Conservation (phyloP, 2,329 filamentous ascomycete species). For the Talaromyces sp. region DNA sequence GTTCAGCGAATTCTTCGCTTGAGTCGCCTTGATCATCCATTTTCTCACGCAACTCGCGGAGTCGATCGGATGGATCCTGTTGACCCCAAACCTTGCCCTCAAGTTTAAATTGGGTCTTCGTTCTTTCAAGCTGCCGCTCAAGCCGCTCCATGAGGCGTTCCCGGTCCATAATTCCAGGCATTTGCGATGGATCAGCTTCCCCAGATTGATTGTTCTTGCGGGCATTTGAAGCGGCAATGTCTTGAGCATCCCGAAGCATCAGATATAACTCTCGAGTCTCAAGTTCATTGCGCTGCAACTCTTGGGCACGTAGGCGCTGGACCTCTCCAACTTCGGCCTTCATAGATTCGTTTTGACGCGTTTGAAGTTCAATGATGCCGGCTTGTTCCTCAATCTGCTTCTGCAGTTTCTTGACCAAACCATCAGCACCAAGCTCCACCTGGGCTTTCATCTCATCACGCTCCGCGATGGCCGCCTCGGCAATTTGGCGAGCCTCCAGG, state of each 20-base stretch:
- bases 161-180: constrained; percentile 91
- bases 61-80: constrained; percentile 83
- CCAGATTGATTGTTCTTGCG: constrained; percentile 50
- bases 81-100: constrained; percentile 92
- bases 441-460: constrained; percentile 90
- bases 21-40: constrained; percentile 74
- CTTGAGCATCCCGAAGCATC: constrained; percentile 96
- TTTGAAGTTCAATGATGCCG: constrained; percentile 85
- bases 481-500: constrained; percentile 85
- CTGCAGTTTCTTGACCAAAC: constrained; percentile 88
- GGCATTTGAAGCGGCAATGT: constrained; percentile 90
- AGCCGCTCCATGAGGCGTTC: constrained; percentile 90
- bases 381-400: constrained; percentile 92
- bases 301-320: constrained; percentile 82
- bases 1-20: constrained; percentile 54
- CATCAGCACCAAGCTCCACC: constrained; percentile 88
- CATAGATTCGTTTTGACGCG: constrained; percentile 80
- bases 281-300: constrained; percentile 90
- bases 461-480: constrained; percentile 93
- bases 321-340: constrained; percentile 88
- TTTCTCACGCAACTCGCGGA: constrained; percentile 87
- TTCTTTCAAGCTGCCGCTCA: constrained; percentile 91
- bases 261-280: constrained; percentile 96
- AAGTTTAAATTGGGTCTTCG: constrained; percentile 96
- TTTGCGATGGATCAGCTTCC: constrained; percentile 70